Percentiles rank a stretch among this genome's conserved stretches.
Conservation (phyloP, 2,329 filamentous ascomycete species). For the Xylaria sp. region DNA sequence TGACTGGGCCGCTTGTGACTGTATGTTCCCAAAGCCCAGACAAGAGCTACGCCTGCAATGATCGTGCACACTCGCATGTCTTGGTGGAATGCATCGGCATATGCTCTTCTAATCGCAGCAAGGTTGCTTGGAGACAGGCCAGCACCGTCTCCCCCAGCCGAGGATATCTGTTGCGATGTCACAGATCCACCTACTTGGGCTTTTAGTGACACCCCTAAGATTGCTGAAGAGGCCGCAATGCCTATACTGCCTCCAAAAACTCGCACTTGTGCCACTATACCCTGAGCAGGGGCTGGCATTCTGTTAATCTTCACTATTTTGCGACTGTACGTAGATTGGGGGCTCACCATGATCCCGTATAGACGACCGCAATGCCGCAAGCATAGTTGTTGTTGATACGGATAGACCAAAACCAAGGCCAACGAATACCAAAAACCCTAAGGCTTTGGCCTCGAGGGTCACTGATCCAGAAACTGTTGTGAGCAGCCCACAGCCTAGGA, state of each 20-base stretch:
- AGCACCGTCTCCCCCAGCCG: constrained; percentile 34
- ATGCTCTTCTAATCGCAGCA: constrained; percentile 52
- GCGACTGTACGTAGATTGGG: background rate
- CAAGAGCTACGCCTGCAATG: constrained; percentile 55
- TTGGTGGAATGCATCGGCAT: constrained; percentile 57
- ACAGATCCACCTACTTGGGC: constrained; percentile 48
- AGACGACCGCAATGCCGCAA: constrained; percentile 57
- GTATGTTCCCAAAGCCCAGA: constrained; percentile 56
- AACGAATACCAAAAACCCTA: constrained; percentile 63
- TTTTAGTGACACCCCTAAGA: constrained; percentile 53
- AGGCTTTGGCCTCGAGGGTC: constrained; percentile 57
- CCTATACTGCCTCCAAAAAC: constrained; percentile 66
- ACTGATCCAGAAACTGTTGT: constrained; percentile 53
- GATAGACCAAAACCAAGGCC: constrained; percentile 65
- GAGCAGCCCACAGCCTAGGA: constrained; percentile 61
- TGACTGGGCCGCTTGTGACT: constrained; percentile 49
- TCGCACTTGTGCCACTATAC: constrained; percentile 62
- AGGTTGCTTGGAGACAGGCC: constrained; percentile 48
- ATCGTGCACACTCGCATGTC: constrained; percentile 61
- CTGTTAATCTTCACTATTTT: constrained; percentile 34
- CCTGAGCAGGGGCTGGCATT: constrained; percentile 61
- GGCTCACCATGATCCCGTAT: constrained; percentile 59
- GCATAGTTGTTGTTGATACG: constrained; percentile 60
- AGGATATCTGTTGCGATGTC: constrained; percentile 46
- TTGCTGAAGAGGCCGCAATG: constrained; percentile 63